phyloP scores from a whole-genome alignment of 1,284 basidiomycete genomes.

The Ganoderma boninense region DNA sequence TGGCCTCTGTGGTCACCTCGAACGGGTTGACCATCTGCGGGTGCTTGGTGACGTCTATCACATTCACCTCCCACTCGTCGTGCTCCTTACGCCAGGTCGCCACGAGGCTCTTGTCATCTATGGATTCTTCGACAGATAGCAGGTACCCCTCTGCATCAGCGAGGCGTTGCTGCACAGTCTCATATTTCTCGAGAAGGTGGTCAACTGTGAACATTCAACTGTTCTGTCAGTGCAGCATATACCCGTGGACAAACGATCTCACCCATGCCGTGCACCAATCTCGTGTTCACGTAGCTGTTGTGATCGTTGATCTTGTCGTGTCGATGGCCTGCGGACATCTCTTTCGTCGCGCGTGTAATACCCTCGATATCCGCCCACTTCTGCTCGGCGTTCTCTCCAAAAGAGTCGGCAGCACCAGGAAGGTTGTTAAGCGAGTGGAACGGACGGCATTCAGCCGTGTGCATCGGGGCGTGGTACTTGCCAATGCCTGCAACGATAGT shows the following conservation, averaged over 20 bases:
- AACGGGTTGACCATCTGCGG: background rate
- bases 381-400: background rate
- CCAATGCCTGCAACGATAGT: constrained; percentile 18
- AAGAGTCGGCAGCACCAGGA: background rate
- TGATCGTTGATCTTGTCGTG: constrained; percentile 3
- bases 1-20: background rate
- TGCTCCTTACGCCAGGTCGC: background rate
- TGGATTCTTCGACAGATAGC: background rate
- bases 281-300: background rate
- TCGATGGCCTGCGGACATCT: constrained; percentile 1
- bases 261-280: background rate
- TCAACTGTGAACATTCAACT: background rate
- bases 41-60: background rate
- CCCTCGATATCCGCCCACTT: background rate
- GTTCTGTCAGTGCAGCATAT: too few species aligned
- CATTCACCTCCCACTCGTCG: background rate
- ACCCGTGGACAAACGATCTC: too few species aligned
- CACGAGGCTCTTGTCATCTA: background rate
- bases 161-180: background rate
- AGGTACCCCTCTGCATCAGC: background rate
- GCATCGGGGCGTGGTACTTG: constrained; percentile 35
- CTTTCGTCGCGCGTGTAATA: background rate
- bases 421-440: constrained; percentile 29
- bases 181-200: background rate
- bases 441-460: constrained; percentile 27